Evolutionary conservation across 2,329 filamentous ascomycete species (phyloP), one percentile per base, ranked within the genome.

Genomic region (Plectosphaerella cucumerina): DNA sequence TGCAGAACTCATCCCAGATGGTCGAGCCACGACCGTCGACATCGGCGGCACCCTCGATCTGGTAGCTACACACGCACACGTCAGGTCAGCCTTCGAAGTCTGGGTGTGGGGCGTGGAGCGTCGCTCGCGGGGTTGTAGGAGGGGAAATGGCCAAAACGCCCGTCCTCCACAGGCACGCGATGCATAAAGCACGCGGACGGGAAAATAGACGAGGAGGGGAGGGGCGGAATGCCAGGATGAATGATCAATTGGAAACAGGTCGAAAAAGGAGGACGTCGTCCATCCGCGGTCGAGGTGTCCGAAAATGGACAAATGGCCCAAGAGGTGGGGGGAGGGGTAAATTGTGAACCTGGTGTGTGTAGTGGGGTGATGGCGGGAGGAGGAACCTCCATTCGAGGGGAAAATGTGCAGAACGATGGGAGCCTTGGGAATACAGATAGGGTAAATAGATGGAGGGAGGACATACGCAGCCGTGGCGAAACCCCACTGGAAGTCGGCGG

Each of bases 1-100:
- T 81, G 71, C 87, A 92, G 73, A 95, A 95, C n/a, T 81, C 86
- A 70, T 96, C 90, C 90, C 90, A 95, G 68, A 95, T 94, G 55
- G 87, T 90, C 50, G 89, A 85, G 20, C 82, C 87, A 57, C 90
- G 87, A 57, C 90, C 90, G 65, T 93, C 90, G 63, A 86, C 81
- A 45, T 86, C 75, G 37, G 79, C 75, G 45, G 84, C 84, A 52
- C 90, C 90, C 74, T 96, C 90, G 60, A 96, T 88, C 68, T 96
- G 90, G 74, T 94, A 95, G 65, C 90, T 94, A 64, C 5, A 49
- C 37, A 33, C 5, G 49, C 37, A 33, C 34, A 43, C 33, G 35
- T 17, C 15, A 34, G 15, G 48, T 54, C 31, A 56, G 54, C 46
- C 20, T 18, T 20, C n/a, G n/a, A 17, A 41, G 15, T 37, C 14